These are phyloP conservation scores for Aspergillus funiculosus DNA, from an alignment of 495 filamentous ascomycete genomes.

Conservation along the genomic window DNA sequence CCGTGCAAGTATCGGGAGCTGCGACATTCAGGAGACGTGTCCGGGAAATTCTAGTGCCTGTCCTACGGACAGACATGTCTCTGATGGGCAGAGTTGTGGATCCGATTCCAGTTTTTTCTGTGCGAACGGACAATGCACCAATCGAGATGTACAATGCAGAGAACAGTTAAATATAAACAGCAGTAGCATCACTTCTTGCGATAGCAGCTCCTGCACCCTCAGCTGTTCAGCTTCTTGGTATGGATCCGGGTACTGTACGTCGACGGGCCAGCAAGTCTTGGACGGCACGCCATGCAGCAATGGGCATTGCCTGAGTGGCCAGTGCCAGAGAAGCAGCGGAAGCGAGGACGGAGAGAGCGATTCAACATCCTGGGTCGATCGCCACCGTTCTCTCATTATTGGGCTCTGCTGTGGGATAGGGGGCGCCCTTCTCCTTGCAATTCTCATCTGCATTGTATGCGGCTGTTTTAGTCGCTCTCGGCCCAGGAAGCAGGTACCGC, in stretches of 20 bases:
- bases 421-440: conserved; percentile 51
- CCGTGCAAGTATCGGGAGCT: conserved; percentile 62
- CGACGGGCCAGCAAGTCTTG: conserved; percentile 73
- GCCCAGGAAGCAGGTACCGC: neutral
- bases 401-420: conserved; percentile 59
- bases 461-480: conserved; percentile 29
- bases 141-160: conserved; percentile 50
- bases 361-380: conserved; percentile 55
- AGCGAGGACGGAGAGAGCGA: conserved; percentile 53
- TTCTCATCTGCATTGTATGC: conserved; percentile 49
- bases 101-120: conserved; percentile 53
- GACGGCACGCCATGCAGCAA: conserved; percentile 77
- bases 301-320: conserved; percentile 63
- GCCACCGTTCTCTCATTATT: conserved; percentile 62
- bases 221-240: conserved; percentile 59
- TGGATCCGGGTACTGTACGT: conserved; percentile 54
- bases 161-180: neutral
- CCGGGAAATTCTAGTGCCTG: conserved; percentile 60
- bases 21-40: conserved; percentile 75
- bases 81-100: conserved; percentile 60
- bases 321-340: conserved; percentile 35
- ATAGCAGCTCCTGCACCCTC: conserved; percentile 68
- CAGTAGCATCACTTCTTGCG: conserved; percentile 8
- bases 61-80: conserved; percentile 55
- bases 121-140: conserved; percentile 82